A percentile compares a stretch with the other conserved stretches of the same genome.
Evolutionary conservation across 225 moss, liverwort and hornwort species (phyloP).

Genomic region (Rhytidiadelphus loreus): DNA sequence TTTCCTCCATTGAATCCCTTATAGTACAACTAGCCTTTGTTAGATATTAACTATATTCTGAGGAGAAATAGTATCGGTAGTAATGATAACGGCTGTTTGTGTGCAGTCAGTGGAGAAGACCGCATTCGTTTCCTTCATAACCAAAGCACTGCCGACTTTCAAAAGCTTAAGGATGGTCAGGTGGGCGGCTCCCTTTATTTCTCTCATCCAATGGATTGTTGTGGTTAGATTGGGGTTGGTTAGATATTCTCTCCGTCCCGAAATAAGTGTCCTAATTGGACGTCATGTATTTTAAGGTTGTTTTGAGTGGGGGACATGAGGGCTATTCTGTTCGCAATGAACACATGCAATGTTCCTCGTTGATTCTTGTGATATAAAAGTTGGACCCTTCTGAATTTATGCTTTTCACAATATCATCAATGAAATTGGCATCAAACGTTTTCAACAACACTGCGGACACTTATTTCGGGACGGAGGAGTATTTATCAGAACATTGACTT

Average conservation of each 20-base stretch:
- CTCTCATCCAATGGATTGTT: neutral
- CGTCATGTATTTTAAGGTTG: neutral
- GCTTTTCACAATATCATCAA: neutral
- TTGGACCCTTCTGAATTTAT: neutral
- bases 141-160: conserved; percentile 94
- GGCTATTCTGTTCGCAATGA: no score
- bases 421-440: neutral
- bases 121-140: conserved; percentile 93
- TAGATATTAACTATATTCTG: neutral
- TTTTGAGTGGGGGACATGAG: neutral
- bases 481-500: neutral
- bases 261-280: neutral
- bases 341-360: neutral
- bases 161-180: conserved; percentile 69
- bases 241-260: neutral
- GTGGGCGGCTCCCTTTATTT: conserved; percentile 10
- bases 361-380: neutral
- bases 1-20: neutral
- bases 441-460: neutral
- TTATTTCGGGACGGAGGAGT: neutral
- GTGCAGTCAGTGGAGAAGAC: conserved; percentile 77
- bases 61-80: neutral
- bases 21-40: neutral
- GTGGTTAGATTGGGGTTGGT: neutral
- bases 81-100: neutral